Conservation (phyloP, 768 basidiomycete species). For the Psilocybe azurescens region DNA sequence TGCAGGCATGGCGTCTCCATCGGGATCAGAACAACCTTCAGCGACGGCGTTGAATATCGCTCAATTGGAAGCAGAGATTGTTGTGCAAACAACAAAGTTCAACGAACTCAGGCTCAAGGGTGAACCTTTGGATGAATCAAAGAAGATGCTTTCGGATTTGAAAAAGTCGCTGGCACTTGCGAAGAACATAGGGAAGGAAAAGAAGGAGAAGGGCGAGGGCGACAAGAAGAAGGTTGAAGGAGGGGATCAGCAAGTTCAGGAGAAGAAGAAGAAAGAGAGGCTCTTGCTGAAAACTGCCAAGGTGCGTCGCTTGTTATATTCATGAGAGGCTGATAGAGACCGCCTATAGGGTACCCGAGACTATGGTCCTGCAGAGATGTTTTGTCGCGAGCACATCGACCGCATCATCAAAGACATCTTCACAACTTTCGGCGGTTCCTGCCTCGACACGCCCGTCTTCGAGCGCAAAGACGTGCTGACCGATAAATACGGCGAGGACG, state of each 20-base stretch:
- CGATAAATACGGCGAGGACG: slow-evolving; percentile 97
- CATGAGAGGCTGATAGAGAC: too few species aligned
- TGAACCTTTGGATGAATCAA: slow-evolving; percentile 67
- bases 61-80: slow-evolving; percentile 58
- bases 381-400: slow-evolving; percentile 90
- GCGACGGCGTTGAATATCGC: slow-evolving; percentile 6
- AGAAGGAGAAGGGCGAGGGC: slow-evolving; percentile 28
- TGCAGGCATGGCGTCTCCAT: not conserved
- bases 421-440: slow-evolving; percentile 85
- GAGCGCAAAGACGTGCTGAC: slow-evolving; percentile 96
- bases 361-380: slow-evolving; percentile 91
- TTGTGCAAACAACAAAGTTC: slow-evolving; percentile 58
- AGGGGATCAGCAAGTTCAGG: slow-evolving; percentile 38
- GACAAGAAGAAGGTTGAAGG: slow-evolving; percentile 30
- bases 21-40: slow-evolving; percentile 6
- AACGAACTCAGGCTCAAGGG: slow-evolving; percentile 62
- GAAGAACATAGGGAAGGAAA: slow-evolving; percentile 45
- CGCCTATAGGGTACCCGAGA: slow-evolving; percentile 85
- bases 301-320: slow-evolving; percentile 46
- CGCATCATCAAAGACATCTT: slow-evolving; percentile 87
- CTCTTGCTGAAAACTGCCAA: slow-evolving; percentile 93
- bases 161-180: slow-evolving; percentile 59
- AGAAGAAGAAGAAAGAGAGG: slow-evolving; percentile 67
- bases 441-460: slow-evolving; percentile 98
- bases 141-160: slow-evolving; percentile 73